Conservation (phyloP, 2,329 filamentous ascomycete species). For the Fusarium sp. region DNA sequence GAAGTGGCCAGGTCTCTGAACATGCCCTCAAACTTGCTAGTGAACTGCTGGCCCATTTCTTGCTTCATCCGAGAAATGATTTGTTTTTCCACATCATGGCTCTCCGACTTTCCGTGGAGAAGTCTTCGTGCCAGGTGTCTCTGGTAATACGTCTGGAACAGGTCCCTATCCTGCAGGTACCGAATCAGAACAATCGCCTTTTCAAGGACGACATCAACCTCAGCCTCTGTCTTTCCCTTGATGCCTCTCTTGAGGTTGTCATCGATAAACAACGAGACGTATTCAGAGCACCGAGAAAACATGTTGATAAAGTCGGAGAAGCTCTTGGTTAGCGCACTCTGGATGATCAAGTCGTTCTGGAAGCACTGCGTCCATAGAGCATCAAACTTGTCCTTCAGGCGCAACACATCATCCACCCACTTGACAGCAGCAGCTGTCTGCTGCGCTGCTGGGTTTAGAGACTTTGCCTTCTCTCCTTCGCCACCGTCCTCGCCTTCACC, state of each 20-base stretch:
- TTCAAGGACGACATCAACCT: conserved; percentile 83
- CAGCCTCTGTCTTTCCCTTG: conserved; percentile 87
- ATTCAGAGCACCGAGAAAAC: conserved; percentile 86
- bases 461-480: conserved; percentile 49
- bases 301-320: conserved; percentile 93
- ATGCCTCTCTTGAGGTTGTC: conserved; percentile 94
- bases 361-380: conserved; percentile 78
- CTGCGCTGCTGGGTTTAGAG: conserved; percentile 66
- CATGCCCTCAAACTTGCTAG: conserved; percentile 92
- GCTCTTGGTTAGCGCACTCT: conserved; percentile 83
- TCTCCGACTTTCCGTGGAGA: conserved; percentile 87
- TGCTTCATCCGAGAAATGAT: conserved; percentile 98
- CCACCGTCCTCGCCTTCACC: conserved; percentile 59
- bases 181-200: conserved; percentile 88
- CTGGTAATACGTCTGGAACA: conserved; percentile 98
- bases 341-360: conserved; percentile 74
- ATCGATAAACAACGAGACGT: conserved; percentile 94
- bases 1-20: conserved; percentile 95
- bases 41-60: conserved; percentile 94
- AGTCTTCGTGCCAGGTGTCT: conserved; percentile 90
- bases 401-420: conserved; percentile 92
- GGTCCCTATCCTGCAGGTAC: conserved; percentile 89
- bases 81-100: conserved; percentile 89
- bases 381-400: conserved; percentile 89
- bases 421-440: conserved; percentile 87